Base-by-base conservation (phyloP, 352 stramenopile genomes). In the Globisporangium nunn region DNA sequence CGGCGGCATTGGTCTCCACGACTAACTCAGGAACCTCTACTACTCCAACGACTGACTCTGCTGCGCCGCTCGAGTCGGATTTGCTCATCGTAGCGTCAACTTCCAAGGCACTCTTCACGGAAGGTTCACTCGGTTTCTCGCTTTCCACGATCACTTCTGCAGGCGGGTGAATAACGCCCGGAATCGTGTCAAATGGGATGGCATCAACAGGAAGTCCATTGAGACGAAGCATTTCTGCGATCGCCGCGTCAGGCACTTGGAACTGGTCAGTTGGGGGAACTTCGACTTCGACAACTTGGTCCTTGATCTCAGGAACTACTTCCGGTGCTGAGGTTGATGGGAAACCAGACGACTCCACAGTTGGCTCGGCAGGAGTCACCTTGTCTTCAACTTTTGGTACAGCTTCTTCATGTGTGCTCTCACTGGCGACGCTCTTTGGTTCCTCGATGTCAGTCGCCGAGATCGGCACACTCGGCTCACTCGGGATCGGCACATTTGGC, bases 141-240 rank as follows among this genome's bases (percentile, higher is more conserved):
- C 6, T 35, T 4, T 12, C 6, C 3, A 31, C 33, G 14, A 37
- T 39, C 28, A 30, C 49, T 12, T 53, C 49, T 15, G 8, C 6
- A 14, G 44, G 44, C 6, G 44, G 44, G 44, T 31, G 44, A 18
- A 14, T 30, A 41, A 35, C 12, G 4, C 33, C 41, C 1, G 30
- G 37, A 31, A 44, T 14, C 29, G 14, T 15, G 14, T 62, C 50
- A 12, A 43, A 46, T 10, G 49, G 33, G 18, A 31, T 47, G 17
- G 33, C 54, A 28, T 46, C 40, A n/a, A 23, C 17, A 8, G 54
- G 45, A 18, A 59, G 31, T 5, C 54, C 45, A 12, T 57, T 52
- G 18, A 62, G 49, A 17, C 31, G 56, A 35, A 62, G 31, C 33
- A 62, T 49, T 18, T 62, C 45, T 3, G 50, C 56, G 39, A 62